Base-by-base conservation (phyloP, 192 early-diverging fungal genomes). In the Backusella australiensis region DNA sequence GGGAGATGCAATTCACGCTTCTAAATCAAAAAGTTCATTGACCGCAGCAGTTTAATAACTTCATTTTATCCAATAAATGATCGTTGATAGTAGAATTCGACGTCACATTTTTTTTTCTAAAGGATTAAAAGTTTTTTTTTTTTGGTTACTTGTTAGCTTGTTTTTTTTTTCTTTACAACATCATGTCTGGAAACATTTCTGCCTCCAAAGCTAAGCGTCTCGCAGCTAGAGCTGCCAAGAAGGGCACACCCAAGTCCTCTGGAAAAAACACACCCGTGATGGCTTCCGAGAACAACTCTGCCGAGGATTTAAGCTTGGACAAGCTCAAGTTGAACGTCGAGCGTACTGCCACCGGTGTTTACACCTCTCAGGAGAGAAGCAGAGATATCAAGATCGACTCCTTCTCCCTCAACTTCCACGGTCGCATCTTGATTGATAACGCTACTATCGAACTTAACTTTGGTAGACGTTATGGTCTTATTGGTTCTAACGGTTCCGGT, bases 391-490 rank as follows among this genome's bases (percentile, higher is more conserved):
- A 96, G 88, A 95, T 99, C 71, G 96, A 98, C 82, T 92, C 90
- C 17, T 98, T 92, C 90, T 94, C 95, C 34, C 92, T 99, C 73
- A 92, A 91, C 56, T 98, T 93, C 88, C 95, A 94, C 85, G 97
- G 96, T 36, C 95, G 97, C 83, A 91, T 93, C 77, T 90, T 99
- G 68, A 93, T 99, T 80, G 89, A 93, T 71, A 97, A 99, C 82
- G 91, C 96, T 44, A 92, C 90, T 49, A 91, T 99, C 67, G 97
- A 98, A 87, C 91, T 99, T 83, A 99, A 99, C 91, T 98, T 93
- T 86, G 98, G 98, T 78, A 93, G 97, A 84, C 90, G 98, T 74
- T 86, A 84, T 38, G 98, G 96, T 81, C 89, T 99, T 69, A 89
- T 99, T 70, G 97, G 96, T 42, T 86, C 93, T 17, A 99, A 99